phyloP scores from a whole-genome alignment of 805 yeast species.

The Zygoascus flipseniorum region DNA sequence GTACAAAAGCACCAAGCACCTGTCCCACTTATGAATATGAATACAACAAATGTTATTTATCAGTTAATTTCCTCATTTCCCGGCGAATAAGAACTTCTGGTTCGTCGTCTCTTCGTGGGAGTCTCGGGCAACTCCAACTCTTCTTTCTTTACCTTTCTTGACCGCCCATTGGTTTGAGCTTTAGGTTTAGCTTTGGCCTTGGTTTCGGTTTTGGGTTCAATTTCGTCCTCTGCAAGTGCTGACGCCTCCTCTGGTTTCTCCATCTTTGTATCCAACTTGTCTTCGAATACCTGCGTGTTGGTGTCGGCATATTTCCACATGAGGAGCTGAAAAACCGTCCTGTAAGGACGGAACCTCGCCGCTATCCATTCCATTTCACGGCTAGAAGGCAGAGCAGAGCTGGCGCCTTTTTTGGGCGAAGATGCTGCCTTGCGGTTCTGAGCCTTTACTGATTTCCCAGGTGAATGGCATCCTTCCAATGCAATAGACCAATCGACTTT shows the following conservation, averaged over 20 bases:
- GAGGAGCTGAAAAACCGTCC: conserved; percentile 57
- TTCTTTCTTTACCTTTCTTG: neutral
- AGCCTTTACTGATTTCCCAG: conserved; percentile 30
- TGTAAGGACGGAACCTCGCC: conserved; percentile 53
- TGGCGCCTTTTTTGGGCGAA: conserved; percentile 23
- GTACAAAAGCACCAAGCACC: neutral
- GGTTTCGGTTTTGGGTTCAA: neutral
- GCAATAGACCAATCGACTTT: conserved; percentile 18
- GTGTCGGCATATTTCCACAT: conserved; percentile 67
- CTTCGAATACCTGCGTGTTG: conserved; percentile 39
- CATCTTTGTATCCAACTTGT: neutral
- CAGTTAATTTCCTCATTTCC: neutral
- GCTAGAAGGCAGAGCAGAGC: conserved; percentile 28
- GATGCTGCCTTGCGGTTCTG: conserved; percentile 27
- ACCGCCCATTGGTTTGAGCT: conserved; percentile 11
- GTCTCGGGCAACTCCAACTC: neutral
- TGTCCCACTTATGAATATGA: too few relatives aligned
- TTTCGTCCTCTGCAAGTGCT: neutral
- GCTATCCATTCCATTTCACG: conserved; percentile 60
- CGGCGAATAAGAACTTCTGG: neutral
- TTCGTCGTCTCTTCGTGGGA: neutral
- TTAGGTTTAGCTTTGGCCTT: neutral
- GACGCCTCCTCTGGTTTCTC: neutral
- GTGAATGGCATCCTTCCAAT: conserved; percentile 18
- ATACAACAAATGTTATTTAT: neutral